Base-by-base conservation (phyloP, 306 rosid species). In the Styphnolobium japonicum region DNA sequence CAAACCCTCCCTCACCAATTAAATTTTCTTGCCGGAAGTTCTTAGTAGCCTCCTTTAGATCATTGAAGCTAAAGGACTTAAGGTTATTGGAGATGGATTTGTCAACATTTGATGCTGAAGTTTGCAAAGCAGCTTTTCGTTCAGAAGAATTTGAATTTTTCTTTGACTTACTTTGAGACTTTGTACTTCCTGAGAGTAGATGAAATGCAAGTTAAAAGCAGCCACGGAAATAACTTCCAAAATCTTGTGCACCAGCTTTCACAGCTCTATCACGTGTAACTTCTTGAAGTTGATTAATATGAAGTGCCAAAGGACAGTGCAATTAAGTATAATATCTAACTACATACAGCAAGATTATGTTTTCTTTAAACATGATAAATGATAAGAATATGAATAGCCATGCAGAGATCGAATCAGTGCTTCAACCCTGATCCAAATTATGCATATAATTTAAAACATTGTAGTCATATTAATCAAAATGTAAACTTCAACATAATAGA, bases 1-100 rank as follows among this genome's bases (percentile, higher is more conserved):
- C 98, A 57, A 95, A 95, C 10, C 98, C 97, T 76, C 98, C 98
- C 74, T 92, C 98, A 4, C 97, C 97, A 1, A 94, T 85, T 45
- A 91, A 60, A 77, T 88, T 91, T 63, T 94, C 98, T 34, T 84
- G 64, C 39, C 93, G 86, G 82, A 94, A 94, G 81, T 88, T 92
- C 88, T 65, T 91, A 10, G 95, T 92, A 36, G 97, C 95, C 77
- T 84, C 93, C 82, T 67, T 92, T 31, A 94, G 90, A 83, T 94
- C 97, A 84, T 33, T 87, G 80, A 88, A 86, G 82, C 76, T 75
- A 80, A 94, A 94, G 78, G 95, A 91, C 82, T 89, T 94, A 29
- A 90, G 82, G 55, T 37, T 68, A 53, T 22, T 68, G n/a, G 88
- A 56, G 49, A 87, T 56, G 16, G 77, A 71, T 81, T 46, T 72